A percentile compares a stretch with the other conserved stretches of the same genome.
phyloP scores from a whole-genome alignment of 225 moss, liverwort and hornwort species.

The Thuidium tamariscinum region DNA sequence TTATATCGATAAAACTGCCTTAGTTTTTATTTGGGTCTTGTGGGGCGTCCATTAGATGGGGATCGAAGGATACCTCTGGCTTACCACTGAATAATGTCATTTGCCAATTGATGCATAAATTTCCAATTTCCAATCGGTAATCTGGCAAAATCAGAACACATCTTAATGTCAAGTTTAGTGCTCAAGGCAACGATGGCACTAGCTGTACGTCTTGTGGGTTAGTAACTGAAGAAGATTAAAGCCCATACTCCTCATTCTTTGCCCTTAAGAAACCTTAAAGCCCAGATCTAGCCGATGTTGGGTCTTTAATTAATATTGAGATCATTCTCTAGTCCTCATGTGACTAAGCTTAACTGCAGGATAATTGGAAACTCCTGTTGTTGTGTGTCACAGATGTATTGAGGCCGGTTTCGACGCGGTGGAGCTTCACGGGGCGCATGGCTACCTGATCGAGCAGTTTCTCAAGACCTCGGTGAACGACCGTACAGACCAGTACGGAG shows the following conservation, averaged over 20 bases:
- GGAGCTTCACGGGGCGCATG: constrained; percentile 29
- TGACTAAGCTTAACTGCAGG: too few species aligned
- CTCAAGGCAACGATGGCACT: too few species aligned
- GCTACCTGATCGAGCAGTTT: constrained; percentile 34
- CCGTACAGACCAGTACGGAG: constrained; percentile 22
- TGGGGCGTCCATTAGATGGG: neutral
- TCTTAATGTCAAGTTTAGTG: neutral
- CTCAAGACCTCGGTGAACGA: constrained; percentile 26
- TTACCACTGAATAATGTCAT: neutral
- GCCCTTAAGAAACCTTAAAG: neutral
- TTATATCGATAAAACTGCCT: neutral
- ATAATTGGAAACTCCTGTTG: neutral
- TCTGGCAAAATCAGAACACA: too few species aligned
- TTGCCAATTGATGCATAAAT: neutral
- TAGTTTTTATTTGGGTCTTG: neutral
- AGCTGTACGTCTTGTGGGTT: too few species aligned
- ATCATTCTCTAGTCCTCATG: neutral
- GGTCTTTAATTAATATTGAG: neutral
- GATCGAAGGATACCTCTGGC: neutral
- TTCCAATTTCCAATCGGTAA: neutral
- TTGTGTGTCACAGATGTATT: neutral
- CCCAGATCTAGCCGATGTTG: neutral
- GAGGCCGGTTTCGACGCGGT: constrained; percentile 5
- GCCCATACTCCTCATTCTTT: neutral
- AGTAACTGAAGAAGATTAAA: neutral